phyloP scores from a whole-genome alignment of 2,329 filamentous ascomycete species.

The Sphaerulina musiva region DNA sequence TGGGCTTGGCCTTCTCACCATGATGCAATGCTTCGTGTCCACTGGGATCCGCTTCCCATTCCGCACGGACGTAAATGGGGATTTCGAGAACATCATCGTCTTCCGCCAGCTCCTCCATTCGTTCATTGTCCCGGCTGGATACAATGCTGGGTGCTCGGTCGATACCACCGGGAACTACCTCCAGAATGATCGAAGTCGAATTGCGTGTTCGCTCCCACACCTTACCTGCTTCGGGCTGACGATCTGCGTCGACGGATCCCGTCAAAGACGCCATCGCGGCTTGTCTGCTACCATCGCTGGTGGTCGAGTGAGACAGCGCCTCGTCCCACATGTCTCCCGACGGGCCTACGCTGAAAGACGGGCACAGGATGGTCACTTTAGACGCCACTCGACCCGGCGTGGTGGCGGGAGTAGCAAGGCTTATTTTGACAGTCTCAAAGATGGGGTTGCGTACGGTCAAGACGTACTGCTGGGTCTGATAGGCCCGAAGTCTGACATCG shows the following conservation, averaged over 20 bases:
- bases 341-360: constrained; percentile 86
- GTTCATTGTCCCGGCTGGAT: constrained; percentile 31
- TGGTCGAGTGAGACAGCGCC: constrained; percentile 53
- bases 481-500: constrained; percentile 30
- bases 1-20: constrained; percentile 43
- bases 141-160: constrained; percentile 29
- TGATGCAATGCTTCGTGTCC: constrained; percentile 56
- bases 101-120: constrained; percentile 41
- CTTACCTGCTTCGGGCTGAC: constrained; percentile 78
- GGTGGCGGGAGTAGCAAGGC: constrained; percentile 71
- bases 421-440: constrained; percentile 83
- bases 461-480: constrained; percentile 64
- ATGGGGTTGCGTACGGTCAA: constrained; percentile 90
- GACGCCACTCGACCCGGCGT: constrained; percentile 72
- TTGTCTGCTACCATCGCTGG: constrained; percentile 25
- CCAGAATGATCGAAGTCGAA: constrained; percentile 89
- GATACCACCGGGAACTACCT: constrained; percentile 62
- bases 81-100: constrained; percentile 73
- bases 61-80: constrained; percentile 84
- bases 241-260: constrained; percentile 43
- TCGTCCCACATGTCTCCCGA: constrained; percentile 89
- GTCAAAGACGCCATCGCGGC: constrained; percentile 31
- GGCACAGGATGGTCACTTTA: constrained; percentile 85
- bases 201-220: constrained; percentile 93
- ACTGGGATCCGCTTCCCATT: constrained; percentile 70